A percentile compares a stretch with the other conserved stretches of the same genome.
Conservation (phyloP, 2,329 filamentous ascomycete genomes). For the Trichocomaceae sp. region DNA sequence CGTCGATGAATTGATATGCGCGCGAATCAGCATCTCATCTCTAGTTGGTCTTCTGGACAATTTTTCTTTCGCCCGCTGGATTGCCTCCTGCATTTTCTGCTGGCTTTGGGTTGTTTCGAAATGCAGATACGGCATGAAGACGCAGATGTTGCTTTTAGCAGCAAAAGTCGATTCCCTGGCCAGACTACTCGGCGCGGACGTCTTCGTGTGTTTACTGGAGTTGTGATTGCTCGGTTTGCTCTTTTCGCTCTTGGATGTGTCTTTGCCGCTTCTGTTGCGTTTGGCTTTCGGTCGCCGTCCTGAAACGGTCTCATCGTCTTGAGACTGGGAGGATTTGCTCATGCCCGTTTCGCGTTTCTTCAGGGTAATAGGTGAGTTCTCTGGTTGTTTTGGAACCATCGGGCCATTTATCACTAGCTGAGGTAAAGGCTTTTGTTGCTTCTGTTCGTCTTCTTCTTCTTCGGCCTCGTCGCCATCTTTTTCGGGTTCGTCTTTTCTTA, state of each 20-base stretch:
- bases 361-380: slow-evolving; percentile 2
- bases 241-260: slow-evolving; percentile 22
- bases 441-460: slow-evolving; percentile 7
- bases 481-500: slow-evolving; percentile 27
- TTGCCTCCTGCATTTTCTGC: slow-evolving; percentile 52
- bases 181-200: background rate
- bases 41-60: slow-evolving; percentile 27
- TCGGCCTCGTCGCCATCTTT: slow-evolving; percentile 13
- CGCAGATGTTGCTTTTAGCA: slow-evolving; percentile 22
- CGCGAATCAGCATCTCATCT: slow-evolving; percentile 32
- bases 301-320: slow-evolving; percentile 21
- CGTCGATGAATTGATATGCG: slow-evolving; percentile 31
- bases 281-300: slow-evolving; percentile 29
- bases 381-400: slow-evolving; percentile 10
- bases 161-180: background rate
- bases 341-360: slow-evolving; percentile 29
- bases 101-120: slow-evolving; percentile 55
- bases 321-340: slow-evolving; percentile 19
- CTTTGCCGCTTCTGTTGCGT: slow-evolving; percentile 21
- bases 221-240: slow-evolving; percentile 22
- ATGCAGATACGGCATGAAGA: slow-evolving; percentile 60
- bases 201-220: slow-evolving; percentile 13
- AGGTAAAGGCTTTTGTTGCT: slow-evolving; percentile 10
- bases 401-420: slow-evolving; percentile 19
- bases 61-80: slow-evolving; percentile 31